Evolutionary conservation across 805 yeast genomes (phyloP), one percentile per base, ranked within the genome.

Genomic region (Metschnikowia proteae): DNA sequence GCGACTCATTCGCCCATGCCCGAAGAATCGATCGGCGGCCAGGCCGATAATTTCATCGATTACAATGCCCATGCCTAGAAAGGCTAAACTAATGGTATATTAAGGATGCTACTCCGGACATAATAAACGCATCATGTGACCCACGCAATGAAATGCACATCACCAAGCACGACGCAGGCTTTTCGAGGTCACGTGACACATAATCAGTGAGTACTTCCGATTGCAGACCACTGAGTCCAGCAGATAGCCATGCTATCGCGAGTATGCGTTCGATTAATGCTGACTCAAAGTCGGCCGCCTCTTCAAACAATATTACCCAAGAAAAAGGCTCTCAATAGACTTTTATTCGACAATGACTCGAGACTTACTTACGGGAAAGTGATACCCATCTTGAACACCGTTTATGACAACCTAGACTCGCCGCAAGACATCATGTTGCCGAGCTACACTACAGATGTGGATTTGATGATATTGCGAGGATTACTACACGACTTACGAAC

Each of bases 271-370:
- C 38, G 51, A 22, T 36, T 27, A 31, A 38, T 43, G 28, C 48
- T 49, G 49, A 45, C 48, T 1, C 22, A 46, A 10, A 44, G 50
- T 22, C 38, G 70, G 29, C 73, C 74, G 0, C 47, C 57, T 2
- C 61, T 70, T 8, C 37, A 46, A 25, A 40, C 61, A 5, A 52
- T 73, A 28, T 74, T 86, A 7, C 94, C 95, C 4, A 70, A 77
- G 22, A 79, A 79, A 61, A 77, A 76, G 49, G 66, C 77, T 25
- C 62, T 85, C 43, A 84, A 83, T 53, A 67, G 80, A 43, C 70
- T 83, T 17, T 68, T 86, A 5, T 86, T 86, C 60, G 91, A 86
- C 58, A 70, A 81, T 52, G 87, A 85, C 61, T 73, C 86, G 38
- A 66, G 81, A 41, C 69, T 81, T 36, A 71, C 81, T 1, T 81